Conservation (phyloP, 2,329 filamentous ascomycete species). For the Onygenales sp. region DNA sequence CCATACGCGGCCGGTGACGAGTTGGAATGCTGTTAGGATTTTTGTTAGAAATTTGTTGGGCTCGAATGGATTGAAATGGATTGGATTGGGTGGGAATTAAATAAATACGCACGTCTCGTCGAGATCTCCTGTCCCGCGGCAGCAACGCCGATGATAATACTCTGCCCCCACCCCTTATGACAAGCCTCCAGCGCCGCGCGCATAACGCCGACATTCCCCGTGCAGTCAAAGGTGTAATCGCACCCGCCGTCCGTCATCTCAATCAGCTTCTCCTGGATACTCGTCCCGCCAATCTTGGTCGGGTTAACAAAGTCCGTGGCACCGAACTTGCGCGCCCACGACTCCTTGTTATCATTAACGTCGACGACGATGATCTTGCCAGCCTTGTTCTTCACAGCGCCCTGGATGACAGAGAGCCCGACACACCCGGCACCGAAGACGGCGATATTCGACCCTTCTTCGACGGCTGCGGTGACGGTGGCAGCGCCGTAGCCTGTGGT, state of each 20-base stretch:
- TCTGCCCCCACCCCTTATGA: conserved; percentile 99
- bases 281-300: conserved; percentile 62
- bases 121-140: conserved; percentile 92
- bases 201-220: conserved; percentile 94
- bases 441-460: conserved; percentile 80
- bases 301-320: conserved; percentile 97
- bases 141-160: conserved; percentile 94
- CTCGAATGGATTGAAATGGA: conserved; percentile 6
- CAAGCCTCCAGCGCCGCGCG: conserved; percentile 89
- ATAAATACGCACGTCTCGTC: conserved; percentile 66
- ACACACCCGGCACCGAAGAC: conserved; percentile 96
- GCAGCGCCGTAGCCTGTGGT: conserved; percentile 97
- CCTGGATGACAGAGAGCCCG: conserved; percentile 89
- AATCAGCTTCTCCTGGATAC: conserved; percentile 81
- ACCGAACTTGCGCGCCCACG: conserved; percentile 88
- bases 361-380: conserved; percentile 55
- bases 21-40: conserved; percentile 68
- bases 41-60: not conserved
- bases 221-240: conserved; percentile 99
- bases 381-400: conserved; percentile 75
- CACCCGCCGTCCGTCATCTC: conserved; percentile 98
- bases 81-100: not conserved
- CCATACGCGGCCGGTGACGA: conserved; percentile 96
- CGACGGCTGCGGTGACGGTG: conserved; percentile 82
- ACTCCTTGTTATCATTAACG: conserved; percentile 83